Percentiles rank a stretch among this genome's conserved stretches.
Evolutionary conservation across 805 yeast species (phyloP).

Genomic region (Starmerella apis): DNA sequence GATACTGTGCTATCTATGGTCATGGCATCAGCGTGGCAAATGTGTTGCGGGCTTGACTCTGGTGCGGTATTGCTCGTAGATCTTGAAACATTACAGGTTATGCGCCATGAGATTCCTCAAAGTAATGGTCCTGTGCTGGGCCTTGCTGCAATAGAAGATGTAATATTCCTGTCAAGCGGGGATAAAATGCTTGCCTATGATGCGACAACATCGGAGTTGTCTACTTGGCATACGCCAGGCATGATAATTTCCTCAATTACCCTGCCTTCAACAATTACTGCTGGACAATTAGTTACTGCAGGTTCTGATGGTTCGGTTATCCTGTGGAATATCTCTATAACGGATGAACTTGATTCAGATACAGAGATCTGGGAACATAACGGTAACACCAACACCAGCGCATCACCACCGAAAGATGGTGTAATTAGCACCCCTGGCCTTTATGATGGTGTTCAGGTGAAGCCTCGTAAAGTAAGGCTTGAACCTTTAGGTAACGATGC

Average conservation of each 20-base stretch:
- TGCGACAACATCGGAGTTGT: slow-evolving; percentile 39
- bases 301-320: slow-evolving; percentile 51
- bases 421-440: neutral
- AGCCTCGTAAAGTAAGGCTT: slow-evolving; percentile 8
- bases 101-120: slow-evolving; percentile 27
- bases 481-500: slow-evolving; percentile 44
- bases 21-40: slow-evolving; percentile 45
- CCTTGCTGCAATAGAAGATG: slow-evolving; percentile 44
- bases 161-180: slow-evolving; percentile 54
- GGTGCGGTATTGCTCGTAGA: slow-evolving; percentile 82
- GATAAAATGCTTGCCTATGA: slow-evolving; percentile 44
- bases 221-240: slow-evolving; percentile 22
- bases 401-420: neutral
- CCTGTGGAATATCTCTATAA: slow-evolving; percentile 50
- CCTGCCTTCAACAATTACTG: slow-evolving; percentile 10
- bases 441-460: slow-evolving; percentile 1
- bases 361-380: neutral
- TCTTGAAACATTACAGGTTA: slow-evolving; percentile 63
- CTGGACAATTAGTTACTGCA: slow-evolving; percentile 21
- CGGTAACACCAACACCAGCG: neutral
- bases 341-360: neutral
- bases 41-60: slow-evolving; percentile 72
- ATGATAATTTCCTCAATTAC: slow-evolving; percentile 21
- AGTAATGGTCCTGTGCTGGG: slow-evolving; percentile 42
- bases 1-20: slow-evolving; percentile 59